Base-by-base conservation (phyloP, 2,329 filamentous ascomycete genomes). In the Pezicula neosporulosa region DNA sequence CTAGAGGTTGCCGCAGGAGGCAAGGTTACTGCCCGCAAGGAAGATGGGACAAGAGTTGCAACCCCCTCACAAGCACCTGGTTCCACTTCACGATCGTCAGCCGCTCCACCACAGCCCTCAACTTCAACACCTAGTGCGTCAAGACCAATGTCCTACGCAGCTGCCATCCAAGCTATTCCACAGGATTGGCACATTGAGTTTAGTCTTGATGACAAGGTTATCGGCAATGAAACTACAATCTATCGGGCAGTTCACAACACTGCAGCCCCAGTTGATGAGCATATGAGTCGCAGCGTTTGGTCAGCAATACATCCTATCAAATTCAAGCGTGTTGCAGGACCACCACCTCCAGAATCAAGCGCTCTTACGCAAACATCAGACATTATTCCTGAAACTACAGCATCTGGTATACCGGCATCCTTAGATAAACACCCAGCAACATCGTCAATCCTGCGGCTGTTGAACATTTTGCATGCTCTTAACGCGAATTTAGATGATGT, bases 151-250 rank as follows among this genome's bases (percentile, higher is more conserved):
- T 90, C 91, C 0, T 96, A 97, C 68, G 87, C 91, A 21, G 88
- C 89, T 48, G 90, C 90, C 4, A 81, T 95, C 48, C 89, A 92
- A 60, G 77, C 89, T 13, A 76, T 83, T 0, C 90, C 92, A 1
- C 88, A 95, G 65, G 92, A 97, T 65, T 99, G 94, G 94, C 93
- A 99, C 63, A 91, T 99, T 54, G 90, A 97, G 64, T 99, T 99
- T 70, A 92, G 83, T 59, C 81, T 97, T 46, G 87, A 95, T 57
- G 87, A 81, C 48, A 90, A 91, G 67, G 80, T 88, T 1, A 87
- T 99, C 52, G 78, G 89, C 0, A 94, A 92, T 60, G 92, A 97
- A 62, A 97, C 90, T 1, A 99, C 94, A 0, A 93, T 99, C 50
- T 99, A 97, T 65, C 87, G 93, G 44, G 94, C 94, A 30, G 90